phyloP scores from a whole-genome alignment of 2,329 filamentous ascomycete genomes.

The Sarocladium oryzae region DNA sequence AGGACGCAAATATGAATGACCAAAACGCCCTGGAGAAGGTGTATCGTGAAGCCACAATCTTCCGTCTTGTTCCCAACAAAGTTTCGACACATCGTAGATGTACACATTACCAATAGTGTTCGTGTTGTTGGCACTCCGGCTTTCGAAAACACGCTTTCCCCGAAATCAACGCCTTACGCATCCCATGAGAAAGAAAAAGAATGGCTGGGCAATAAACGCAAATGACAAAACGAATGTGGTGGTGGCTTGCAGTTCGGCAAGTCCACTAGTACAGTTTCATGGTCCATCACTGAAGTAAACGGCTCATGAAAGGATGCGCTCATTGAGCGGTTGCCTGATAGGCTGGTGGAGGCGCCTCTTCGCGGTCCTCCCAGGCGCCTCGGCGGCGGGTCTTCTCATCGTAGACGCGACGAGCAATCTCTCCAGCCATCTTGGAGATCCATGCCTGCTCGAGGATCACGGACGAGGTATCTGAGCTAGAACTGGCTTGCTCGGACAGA shows the following conservation, averaged over 20 bases:
- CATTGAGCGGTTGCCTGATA: constrained; percentile 47
- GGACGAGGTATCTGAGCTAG: constrained; percentile 42
- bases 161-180: constrained; percentile 11
- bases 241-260: neutral
- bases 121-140: neutral
- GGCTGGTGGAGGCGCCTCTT: constrained; percentile 54
- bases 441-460: constrained; percentile 73
- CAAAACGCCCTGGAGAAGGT: constrained; percentile 4
- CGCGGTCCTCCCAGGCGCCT: constrained; percentile 40
- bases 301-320: constrained; percentile 10
- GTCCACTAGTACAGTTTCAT: neutral
- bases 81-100: constrained; percentile 10
- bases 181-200: constrained; percentile 9
- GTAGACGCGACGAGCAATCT: constrained; percentile 81
- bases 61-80: neutral
- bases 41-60: neutral
- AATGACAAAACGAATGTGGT: constrained; percentile 3
- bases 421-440: constrained; percentile 89
- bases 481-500: constrained; percentile 24
- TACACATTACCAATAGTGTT: constrained; percentile 11
- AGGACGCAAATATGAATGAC: too few species aligned
- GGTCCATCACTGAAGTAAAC: too few species aligned
- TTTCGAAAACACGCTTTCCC: constrained; percentile 1
- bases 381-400: constrained; percentile 65
- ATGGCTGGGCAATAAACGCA: constrained; percentile 1